Evolutionary conservation across 129 eudicot species (phyloP), one percentile per base, ranked within the genome.

Genomic region (Flaveria trinervia): DNA sequence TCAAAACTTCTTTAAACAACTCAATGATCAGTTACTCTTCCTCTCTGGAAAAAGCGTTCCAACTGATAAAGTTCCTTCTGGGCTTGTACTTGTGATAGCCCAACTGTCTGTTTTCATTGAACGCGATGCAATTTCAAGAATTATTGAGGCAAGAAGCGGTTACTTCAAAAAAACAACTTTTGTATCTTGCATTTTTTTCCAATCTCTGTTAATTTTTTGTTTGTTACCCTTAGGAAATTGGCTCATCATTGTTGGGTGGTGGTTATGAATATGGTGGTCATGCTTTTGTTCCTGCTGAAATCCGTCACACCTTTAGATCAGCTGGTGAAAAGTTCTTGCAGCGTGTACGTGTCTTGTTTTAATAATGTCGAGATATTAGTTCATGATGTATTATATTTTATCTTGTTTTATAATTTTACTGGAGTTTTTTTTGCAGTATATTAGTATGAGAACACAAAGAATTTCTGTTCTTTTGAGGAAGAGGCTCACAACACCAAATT

Each of bases 221-320:
- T 60, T 71, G 22, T 45, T 57, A 59, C 74, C 74, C 44, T 71
- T 87, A 94, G 98, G 98, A 94, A 81, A 77, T 94, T 66, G 93
- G 92, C 28, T 81, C 97, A 43, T 85, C 96, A 55, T 87, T 90
- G 55, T 82, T 97, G 62, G 98, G 87, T 70, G 93, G 90, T 75
- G 86, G 91, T 82, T 83, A 75, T 79, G 92, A 87, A 65, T 48
- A 83, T 41, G 71, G 96, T 76, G 89, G 96, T 25, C 95, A 88
- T 70, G 90, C 96, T 73, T 90, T 91, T 87, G 90, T 89, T 87
- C 97, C 98, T 71, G 97, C 91, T 80, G 98, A 91, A 84, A 85
- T 89, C 77, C 93, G 93, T 82, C 91, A 88, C 82, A 86, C 85
- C 71, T 91, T 80, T 59, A 88, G 85, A 68, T 74, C 91, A 81